Evolutionary conservation across 495 filamentous ascomycete genomes (phyloP).

Genomic region (Choiromyces venosus): DNA sequence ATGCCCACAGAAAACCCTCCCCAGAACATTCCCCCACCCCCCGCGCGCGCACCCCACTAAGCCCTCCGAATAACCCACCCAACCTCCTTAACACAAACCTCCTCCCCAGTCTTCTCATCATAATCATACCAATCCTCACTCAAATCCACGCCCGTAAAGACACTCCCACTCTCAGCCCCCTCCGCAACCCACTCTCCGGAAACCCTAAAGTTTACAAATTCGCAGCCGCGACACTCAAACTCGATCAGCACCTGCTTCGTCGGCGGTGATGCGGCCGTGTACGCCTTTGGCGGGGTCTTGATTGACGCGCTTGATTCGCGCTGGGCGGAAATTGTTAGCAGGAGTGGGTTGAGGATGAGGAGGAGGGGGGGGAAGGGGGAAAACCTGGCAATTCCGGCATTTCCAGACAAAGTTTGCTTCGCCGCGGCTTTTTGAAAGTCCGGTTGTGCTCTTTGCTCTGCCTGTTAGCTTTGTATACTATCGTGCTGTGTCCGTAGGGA

Average conservation of each 20-base stretch:
- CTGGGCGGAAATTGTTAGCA: conserved; percentile 40
- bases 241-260: conserved; percentile 72
- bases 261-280: conserved; percentile 61
- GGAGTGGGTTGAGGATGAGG: not conserved
- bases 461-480: not conserved
- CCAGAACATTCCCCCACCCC: not conserved
- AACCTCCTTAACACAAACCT: conserved; percentile 86
- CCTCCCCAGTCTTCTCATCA: conserved; percentile 66
- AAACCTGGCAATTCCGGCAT: conserved; percentile 83
- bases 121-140: conserved; percentile 87
- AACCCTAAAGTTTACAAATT: conserved; percentile 82
- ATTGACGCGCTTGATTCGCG: conserved; percentile 61
- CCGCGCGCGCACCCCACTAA: conserved; percentile 43
- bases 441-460: conserved; percentile 63
- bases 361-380: not conserved
- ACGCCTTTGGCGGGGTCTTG: conserved; percentile 62
- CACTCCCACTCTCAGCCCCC: conserved; percentile 68
- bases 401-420: conserved; percentile 98
- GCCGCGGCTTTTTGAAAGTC: conserved; percentile 82
- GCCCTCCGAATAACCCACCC: conserved; percentile 77
- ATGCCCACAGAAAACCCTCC: too few relatives aligned
- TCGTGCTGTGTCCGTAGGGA: too few relatives aligned
- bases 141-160: conserved; percentile 74
- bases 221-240: conserved; percentile 88
- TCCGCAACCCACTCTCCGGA: conserved; percentile 91